Conservation (phyloP, 2,329 filamentous ascomycete genomes). For the Botrytis elliptica region DNA sequence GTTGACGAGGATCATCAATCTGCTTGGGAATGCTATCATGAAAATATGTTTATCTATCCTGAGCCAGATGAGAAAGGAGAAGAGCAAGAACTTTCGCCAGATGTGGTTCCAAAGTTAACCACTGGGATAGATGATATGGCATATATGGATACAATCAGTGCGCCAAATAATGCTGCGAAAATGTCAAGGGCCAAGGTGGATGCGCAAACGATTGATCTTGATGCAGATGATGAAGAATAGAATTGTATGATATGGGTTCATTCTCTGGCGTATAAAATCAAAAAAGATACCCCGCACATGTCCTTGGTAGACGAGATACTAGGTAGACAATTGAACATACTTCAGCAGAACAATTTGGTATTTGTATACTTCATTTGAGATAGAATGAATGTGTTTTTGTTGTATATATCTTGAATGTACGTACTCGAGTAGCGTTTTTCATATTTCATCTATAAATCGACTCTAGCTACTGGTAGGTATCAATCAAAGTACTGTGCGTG, state of each 20-base stretch:
- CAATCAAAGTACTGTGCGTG: not conserved
- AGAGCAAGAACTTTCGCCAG: slow-evolving; percentile 26
- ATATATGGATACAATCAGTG: slow-evolving; percentile 63
- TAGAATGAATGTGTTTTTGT: not conserved
- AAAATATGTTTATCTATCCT: slow-evolving; percentile 58
- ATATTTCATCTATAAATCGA: not conserved
- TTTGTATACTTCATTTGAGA: not conserved
- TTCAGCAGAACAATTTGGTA: not conserved
- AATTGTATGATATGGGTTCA: slow-evolving; percentile 22
- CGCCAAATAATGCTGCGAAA: slow-evolving; percentile 42
- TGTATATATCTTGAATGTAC: not conserved
- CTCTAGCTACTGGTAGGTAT: not conserved
- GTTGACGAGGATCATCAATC: slow-evolving; percentile 75
- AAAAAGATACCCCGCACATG: slow-evolving; percentile 35
- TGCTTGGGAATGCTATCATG: slow-evolving; percentile 74
- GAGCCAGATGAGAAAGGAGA: slow-evolving; percentile 23
- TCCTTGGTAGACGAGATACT: slow-evolving; percentile 15
- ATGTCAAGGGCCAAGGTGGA: slow-evolving; percentile 34
- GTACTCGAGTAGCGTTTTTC: not conserved
- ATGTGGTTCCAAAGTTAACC: slow-evolving; percentile 43
- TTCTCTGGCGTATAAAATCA: slow-evolving; percentile 30
- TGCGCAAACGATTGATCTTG: slow-evolving; percentile 23
- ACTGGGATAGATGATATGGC: slow-evolving; percentile 56
- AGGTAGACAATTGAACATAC: slow-evolving; percentile 15
- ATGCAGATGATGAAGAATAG: slow-evolving; percentile 18